Conservation (phyloP, 2,329 filamentous ascomycete species). For the Alternaria sp. region DNA sequence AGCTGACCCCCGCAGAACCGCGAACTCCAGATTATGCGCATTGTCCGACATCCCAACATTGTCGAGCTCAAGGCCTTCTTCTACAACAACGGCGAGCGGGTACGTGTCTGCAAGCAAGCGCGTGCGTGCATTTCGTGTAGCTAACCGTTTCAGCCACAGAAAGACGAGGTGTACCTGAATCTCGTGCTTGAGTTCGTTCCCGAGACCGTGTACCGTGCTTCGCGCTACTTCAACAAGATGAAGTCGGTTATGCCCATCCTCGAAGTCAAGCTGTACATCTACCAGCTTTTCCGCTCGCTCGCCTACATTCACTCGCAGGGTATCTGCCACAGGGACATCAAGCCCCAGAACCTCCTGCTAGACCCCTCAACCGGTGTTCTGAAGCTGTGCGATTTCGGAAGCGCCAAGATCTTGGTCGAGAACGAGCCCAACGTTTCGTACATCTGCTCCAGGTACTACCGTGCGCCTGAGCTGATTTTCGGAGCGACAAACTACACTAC, state of each 20-base stretch:
- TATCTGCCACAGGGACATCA: slow-evolving; percentile 99
- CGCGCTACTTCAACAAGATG: slow-evolving; percentile 99
- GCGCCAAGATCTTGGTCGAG: slow-evolving; percentile 97
- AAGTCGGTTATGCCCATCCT: slow-evolving; percentile 99
- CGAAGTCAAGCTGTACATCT: slow-evolving; percentile 99
- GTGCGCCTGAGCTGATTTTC: slow-evolving; percentile 96
- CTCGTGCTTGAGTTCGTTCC: slow-evolving; percentile 97
- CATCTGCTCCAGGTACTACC: slow-evolving; percentile 99
- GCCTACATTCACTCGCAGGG: slow-evolving; percentile 99
- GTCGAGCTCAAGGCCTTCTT: slow-evolving; percentile 99
- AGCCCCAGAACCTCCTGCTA: slow-evolving; percentile 95
- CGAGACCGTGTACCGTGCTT: slow-evolving; percentile 97
- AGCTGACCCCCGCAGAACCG: slow-evolving; percentile 73
- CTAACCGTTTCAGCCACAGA: slow-evolving; percentile 48
- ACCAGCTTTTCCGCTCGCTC: slow-evolving; percentile 97
- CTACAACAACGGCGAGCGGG: slow-evolving; percentile 97
- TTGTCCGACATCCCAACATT: slow-evolving; percentile 98
- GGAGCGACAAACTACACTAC: slow-evolving; percentile 99
- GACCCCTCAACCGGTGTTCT: slow-evolving; percentile 90
- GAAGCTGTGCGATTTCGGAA: slow-evolving; percentile 98
- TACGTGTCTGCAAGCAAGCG: slow-evolving; percentile 57
- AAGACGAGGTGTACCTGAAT: slow-evolving; percentile 99
- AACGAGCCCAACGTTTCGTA: slow-evolving; percentile 99
- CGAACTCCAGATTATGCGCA: slow-evolving; percentile 99
- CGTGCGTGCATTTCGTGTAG: slow-evolving; percentile 24